Evolutionary conservation across 345 rosid species (phyloP).

Genomic region (Ceriops tagal): DNA sequence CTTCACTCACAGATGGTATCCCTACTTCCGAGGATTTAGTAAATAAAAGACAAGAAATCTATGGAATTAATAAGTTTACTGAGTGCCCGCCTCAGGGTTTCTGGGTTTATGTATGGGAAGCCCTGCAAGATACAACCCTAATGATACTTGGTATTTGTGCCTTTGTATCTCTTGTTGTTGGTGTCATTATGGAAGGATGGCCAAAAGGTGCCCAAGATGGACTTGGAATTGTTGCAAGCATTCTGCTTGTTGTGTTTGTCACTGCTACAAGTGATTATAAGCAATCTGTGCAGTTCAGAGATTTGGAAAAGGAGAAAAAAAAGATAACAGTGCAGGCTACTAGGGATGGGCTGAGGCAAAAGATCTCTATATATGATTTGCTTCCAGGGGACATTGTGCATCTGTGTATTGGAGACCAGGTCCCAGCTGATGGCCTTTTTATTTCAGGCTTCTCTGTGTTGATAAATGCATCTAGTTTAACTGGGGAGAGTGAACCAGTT

Average conservation of each 20-base stretch:
- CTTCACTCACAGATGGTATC: conserved; percentile 58
- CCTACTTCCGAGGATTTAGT: conserved; percentile 43
- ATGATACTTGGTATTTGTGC: conserved; percentile 92
- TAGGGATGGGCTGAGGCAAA: conserved; percentile 77
- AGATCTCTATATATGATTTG: conserved; percentile 75
- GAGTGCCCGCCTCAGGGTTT: conserved; percentile 73
- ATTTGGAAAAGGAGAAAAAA: conserved; percentile 90
- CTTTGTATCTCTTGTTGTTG: conserved; percentile 76
- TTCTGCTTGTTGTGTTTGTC: conserved; percentile 80
- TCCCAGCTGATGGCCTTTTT: conserved; percentile 90
- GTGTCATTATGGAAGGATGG: conserved; percentile 90
- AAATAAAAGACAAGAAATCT: conserved; percentile 46
- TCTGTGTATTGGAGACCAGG: conserved; percentile 85
- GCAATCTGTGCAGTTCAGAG: conserved; percentile 80
- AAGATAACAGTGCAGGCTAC: conserved; percentile 80
- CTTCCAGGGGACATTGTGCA: conserved; percentile 91
- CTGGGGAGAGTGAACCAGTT: conserved; percentile 92
- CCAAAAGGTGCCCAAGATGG: conserved; percentile 95
- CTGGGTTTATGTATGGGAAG: conserved; percentile 94
- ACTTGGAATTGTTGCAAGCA: conserved; percentile 87
- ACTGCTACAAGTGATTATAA: conserved; percentile 87
- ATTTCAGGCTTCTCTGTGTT: conserved; percentile 83
- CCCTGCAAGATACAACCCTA: conserved; percentile 85
- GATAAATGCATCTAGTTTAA: conserved; percentile 84
- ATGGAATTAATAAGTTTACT: conserved; percentile 76